phyloP scores from a whole-genome alignment of 2,329 filamentous ascomycete genomes.

The Botryosphaeria agaves region DNA sequence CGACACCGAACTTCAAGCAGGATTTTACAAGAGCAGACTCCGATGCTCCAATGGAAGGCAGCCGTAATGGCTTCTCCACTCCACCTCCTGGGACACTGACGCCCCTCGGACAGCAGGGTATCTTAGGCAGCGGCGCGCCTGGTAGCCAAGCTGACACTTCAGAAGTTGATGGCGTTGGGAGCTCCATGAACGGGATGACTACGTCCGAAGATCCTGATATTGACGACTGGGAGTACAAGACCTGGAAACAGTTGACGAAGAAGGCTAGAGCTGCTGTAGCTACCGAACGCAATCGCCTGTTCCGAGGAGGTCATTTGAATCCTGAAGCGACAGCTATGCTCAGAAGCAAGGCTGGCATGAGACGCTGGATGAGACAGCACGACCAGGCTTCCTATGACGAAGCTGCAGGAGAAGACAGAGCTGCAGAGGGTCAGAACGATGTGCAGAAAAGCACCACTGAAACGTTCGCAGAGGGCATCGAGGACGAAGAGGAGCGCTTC shows the following conservation, averaged over 20 bases:
- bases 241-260: conserved; percentile 98
- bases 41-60: conserved; percentile 55
- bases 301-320: conserved; percentile 72
- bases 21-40: conserved; percentile 48
- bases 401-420: conserved; percentile 25
- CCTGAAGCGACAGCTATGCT: conserved; percentile 74
- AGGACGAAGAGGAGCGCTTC: conserved; percentile 67
- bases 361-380: conserved; percentile 66
- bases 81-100: conserved; percentile 59
- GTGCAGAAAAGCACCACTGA: conserved; percentile 40
- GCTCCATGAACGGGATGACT: conserved; percentile 48
- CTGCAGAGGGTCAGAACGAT: conserved; percentile 26
- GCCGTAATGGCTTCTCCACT: conserved; percentile 69
- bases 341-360: conserved; percentile 74
- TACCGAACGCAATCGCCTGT: conserved; percentile 71
- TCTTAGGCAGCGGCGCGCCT: conserved; percentile 35
- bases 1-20: conserved; percentile 32
- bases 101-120: conserved; percentile 52
- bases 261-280: conserved; percentile 79
- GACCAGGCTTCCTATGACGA: conserved; percentile 39
- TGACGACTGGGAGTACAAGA: conserved; percentile 82
- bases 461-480: conserved; percentile 87
- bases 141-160: conserved; percentile 68
- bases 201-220: conserved; percentile 57
- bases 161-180: conserved; percentile 61